Evolutionary conservation across 352 stramenopile species (phyloP).

Genomic region (Salisapilia sapeloensis): DNA sequence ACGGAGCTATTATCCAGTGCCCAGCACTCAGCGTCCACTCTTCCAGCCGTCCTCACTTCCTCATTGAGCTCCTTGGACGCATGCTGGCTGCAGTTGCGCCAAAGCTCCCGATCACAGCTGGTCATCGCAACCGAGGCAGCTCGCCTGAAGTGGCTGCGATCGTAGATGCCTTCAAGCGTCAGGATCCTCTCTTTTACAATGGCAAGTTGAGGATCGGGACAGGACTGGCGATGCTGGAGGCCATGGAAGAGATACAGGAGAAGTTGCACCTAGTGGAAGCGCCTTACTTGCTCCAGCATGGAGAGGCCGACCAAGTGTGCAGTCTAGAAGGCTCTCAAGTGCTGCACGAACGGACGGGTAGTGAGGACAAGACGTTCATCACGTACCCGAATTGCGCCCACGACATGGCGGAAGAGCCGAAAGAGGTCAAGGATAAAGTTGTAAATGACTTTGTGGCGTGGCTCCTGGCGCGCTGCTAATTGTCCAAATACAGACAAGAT

Average conservation of each 20-base stretch:
- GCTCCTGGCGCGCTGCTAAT: constrained; percentile 23
- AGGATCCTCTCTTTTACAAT: constrained; percentile 58
- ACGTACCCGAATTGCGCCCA: constrained; percentile 35
- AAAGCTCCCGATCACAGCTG: constrained; percentile 42
- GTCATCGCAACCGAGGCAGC: constrained; percentile 41
- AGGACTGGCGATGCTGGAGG: constrained; percentile 45
- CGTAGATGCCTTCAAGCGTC: constrained; percentile 29
- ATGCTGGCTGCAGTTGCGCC: constrained; percentile 32
- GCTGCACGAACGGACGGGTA: constrained; percentile 31
- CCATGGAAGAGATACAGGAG: constrained; percentile 29
- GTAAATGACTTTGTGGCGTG: constrained; percentile 55
- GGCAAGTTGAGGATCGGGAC: constrained; percentile 57
- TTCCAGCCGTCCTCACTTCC: constrained; percentile 19
- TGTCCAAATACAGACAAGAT: constrained; percentile 1
- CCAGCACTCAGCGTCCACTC: constrained; percentile 51
- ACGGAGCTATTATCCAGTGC: constrained; percentile 53
- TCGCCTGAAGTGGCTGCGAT: constrained; percentile 33
- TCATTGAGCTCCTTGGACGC: constrained; percentile 27
- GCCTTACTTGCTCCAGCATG: constrained; percentile 67
- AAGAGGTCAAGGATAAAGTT: constrained; percentile 34
- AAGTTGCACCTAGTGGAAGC: constrained; percentile 39
- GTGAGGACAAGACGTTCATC: constrained; percentile 55
- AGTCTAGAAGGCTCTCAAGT: constrained; percentile 44
- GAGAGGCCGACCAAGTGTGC: constrained; percentile 44
- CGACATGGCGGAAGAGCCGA: constrained; percentile 59